These are phyloP conservation scores for Anthracocystis panici-leucophaei DNA, from an alignment of 1,284 basidiomycete genomes.

Conservation along the genomic window DNA sequence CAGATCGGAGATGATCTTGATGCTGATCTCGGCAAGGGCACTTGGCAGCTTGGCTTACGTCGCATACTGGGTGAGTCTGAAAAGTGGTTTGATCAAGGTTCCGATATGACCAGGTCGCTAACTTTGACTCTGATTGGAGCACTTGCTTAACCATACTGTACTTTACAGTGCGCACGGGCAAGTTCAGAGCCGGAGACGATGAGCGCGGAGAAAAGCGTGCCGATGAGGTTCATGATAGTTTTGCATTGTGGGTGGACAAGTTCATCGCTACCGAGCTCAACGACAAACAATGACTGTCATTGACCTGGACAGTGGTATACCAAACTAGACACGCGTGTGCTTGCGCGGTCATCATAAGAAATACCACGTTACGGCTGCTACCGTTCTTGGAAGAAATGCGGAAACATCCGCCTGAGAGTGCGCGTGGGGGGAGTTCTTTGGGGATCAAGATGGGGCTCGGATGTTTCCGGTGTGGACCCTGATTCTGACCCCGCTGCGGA, in stretches of 20 bases:
- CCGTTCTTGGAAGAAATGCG: slow-evolving; percentile 5
- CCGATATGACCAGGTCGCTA: neutral
- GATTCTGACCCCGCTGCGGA: slow-evolving; percentile 14
- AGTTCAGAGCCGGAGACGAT: slow-evolving; percentile 36
- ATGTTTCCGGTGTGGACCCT: slow-evolving; percentile 20
- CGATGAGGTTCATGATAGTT: slow-evolving; percentile 27
- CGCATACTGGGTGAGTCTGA: slow-evolving; percentile 39
- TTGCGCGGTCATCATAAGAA: neutral
- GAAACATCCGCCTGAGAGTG: slow-evolving; percentile 9
- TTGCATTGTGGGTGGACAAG: slow-evolving; percentile 38
- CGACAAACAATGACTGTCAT: neutral
- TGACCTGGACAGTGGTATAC: neutral
- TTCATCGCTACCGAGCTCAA: slow-evolving; percentile 29
- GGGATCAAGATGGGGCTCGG: neutral
- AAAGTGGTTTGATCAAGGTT: neutral
- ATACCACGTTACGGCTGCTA: neutral
- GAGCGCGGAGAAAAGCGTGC: slow-evolving; percentile 21
- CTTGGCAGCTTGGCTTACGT: slow-evolving; percentile 42
- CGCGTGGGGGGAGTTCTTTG: neutral
- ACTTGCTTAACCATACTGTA: neutral
- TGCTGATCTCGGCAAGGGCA: slow-evolving; percentile 45
- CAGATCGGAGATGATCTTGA: slow-evolving; percentile 51
- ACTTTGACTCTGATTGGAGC: neutral
- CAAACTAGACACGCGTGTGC: neutral
- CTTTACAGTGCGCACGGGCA: slow-evolving; percentile 40